These are phyloP conservation scores for Blastobotrys raffinosifermentans DNA, from an alignment of 1,139 yeast genomes.

Conservation along the genomic window DNA sequence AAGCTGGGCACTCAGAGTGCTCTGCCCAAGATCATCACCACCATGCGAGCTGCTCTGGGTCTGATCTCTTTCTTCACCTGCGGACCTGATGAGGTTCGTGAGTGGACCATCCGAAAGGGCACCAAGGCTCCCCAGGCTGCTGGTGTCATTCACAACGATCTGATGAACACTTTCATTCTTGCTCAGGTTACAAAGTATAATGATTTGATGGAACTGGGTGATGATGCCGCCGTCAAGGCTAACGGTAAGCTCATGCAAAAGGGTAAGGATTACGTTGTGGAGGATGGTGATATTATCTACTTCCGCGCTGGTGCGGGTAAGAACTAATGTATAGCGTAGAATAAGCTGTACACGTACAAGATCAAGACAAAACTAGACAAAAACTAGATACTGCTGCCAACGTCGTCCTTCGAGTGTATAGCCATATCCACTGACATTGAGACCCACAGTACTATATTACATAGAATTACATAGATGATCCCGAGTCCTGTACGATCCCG, in stretches of 20 bases:
- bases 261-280: constrained; percentile 96
- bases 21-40: constrained; percentile 69
- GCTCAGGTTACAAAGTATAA: constrained; percentile 84
- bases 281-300: constrained; percentile 85
- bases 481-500: too few relatives aligned
- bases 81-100: constrained; percentile 84
- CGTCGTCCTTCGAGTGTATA: too few relatives aligned
- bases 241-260: constrained; percentile 89
- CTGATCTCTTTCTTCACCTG: constrained; percentile 87
- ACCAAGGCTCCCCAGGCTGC: constrained; percentile 90
- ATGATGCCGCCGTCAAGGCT: constrained; percentile 88
- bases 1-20: constrained; percentile 78
- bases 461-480: too few relatives aligned
- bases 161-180: constrained; percentile 74
- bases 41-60: constrained; percentile 62
- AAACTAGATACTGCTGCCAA: too few relatives aligned
- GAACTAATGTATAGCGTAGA: too few relatives aligned
- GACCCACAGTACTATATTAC: too few relatives aligned
- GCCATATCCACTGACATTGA: too few relatives aligned
- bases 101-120: constrained; percentile 82
- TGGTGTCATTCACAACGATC: constrained; percentile 85
- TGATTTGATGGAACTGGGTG: constrained; percentile 66
- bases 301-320: constrained; percentile 98
- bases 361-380: too few relatives aligned
- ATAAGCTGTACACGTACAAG: too few relatives aligned